Evolutionary conservation across 257 asterid species (phyloP).

Genomic region (Thymus quinquecostatus): DNA sequence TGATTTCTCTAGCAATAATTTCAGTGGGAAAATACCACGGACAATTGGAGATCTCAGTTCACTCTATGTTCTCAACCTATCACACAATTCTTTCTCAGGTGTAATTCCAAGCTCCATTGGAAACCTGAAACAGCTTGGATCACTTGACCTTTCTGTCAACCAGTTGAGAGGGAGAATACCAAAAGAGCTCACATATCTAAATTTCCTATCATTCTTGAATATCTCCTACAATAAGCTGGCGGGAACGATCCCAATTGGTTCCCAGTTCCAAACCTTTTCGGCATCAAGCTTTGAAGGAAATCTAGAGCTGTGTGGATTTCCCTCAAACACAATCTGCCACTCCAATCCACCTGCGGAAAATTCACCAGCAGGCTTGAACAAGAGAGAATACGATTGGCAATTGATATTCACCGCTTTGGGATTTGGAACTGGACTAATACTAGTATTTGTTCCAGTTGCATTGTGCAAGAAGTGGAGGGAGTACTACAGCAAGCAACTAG

Average conservation of each 20-base stretch:
- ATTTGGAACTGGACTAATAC: not conserved
- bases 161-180: constrained; percentile 53
- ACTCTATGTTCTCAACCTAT: constrained; percentile 61
- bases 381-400: constrained; percentile 7
- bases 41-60: constrained; percentile 50
- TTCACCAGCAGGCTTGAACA: not conserved
- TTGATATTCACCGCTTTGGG: not conserved
- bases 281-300: not conserved
- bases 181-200: constrained; percentile 37
- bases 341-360: not conserved
- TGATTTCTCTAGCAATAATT: constrained; percentile 57
- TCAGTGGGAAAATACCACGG: constrained; percentile 49
- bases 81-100: constrained; percentile 53
- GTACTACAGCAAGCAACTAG: constrained; percentile 18
- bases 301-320: not conserved
- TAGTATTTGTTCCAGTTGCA: not conserved
- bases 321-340: not conserved
- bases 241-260: constrained; percentile 43
- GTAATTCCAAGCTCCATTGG: constrained; percentile 60
- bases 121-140: constrained; percentile 47
- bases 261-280: constrained; percentile 28
- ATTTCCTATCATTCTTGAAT: constrained; percentile 48
- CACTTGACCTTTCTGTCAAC: constrained; percentile 58
- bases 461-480: constrained; percentile 9
- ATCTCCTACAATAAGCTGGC: constrained; percentile 45